Conservation (phyloP, 2,329 filamentous ascomycete genomes). For the Stagonosporopsis tanaceti region DNA sequence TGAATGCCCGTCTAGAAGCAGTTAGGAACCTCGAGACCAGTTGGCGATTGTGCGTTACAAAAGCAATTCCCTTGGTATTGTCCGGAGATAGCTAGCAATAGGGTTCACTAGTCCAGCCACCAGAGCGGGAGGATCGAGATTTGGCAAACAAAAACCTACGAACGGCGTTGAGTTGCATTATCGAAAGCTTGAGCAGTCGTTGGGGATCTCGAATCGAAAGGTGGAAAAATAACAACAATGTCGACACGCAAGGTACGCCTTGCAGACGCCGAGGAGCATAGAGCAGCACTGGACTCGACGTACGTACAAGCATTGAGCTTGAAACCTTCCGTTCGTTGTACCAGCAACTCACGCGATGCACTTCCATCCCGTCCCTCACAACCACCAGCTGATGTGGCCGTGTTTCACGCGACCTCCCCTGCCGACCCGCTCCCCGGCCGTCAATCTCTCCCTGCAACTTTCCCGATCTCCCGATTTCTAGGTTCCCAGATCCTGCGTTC, state of each 20-base stretch:
- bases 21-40: not conserved
- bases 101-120: not conserved
- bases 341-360: not conserved
- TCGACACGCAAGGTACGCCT: conserved; percentile 1
- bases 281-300: not conserved
- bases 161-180: not conserved
- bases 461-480: not conserved
- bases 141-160: not conserved
- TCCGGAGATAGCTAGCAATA: not conserved
- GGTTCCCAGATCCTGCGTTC: not conserved
- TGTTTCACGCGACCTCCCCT: conserved; percentile 9
- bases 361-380: not conserved
- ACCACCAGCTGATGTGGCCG: not conserved
- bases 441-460: not conserved
- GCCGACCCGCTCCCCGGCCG: conserved; percentile 7
- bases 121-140: not conserved
- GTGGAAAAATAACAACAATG: not conserved
- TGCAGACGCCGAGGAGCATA: not conserved
- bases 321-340: not conserved
- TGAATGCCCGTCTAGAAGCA: not conserved
- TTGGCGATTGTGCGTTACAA: not conserved
- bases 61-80: not conserved
- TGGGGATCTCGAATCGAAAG: not conserved
- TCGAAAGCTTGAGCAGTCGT: conserved; percentile 2
- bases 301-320: not conserved